Evolutionary conservation across 2,329 filamentous ascomycete genomes (phyloP).

Genomic region (Diaporthe ampelina): DNA sequence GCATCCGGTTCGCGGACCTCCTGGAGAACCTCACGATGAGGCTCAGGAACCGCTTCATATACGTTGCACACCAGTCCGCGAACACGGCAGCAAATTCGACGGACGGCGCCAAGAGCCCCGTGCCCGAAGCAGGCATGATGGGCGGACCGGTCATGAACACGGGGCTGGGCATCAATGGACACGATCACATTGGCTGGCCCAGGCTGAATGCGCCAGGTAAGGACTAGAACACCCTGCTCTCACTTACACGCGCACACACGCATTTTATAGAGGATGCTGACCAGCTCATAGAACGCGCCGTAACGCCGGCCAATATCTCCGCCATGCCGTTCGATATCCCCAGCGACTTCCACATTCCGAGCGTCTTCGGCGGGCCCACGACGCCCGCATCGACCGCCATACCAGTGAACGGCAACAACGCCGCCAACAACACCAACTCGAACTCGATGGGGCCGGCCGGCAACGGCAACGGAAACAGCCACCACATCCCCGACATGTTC

Average conservation of each 20-base stretch:
- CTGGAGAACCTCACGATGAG: constrained; percentile 84
- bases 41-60: constrained; percentile 81
- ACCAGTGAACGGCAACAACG: constrained; percentile 48
- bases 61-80: constrained; percentile 61
- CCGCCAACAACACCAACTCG: constrained; percentile 41
- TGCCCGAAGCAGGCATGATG: constrained; percentile 45
- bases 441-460: constrained; percentile 29
- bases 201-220: constrained; percentile 37
- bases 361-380: constrained; percentile 58
- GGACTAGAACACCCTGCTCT: background rate
- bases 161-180: constrained; percentile 30
- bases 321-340: constrained; percentile 74
- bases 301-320: constrained; percentile 67
- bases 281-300: constrained; percentile 53
- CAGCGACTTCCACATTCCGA: constrained; percentile 67
- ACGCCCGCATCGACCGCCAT: constrained; percentile 59
- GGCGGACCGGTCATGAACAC: constrained; percentile 41
- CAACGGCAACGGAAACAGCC: constrained; percentile 46
- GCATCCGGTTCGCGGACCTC: constrained; percentile 86
- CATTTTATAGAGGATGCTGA: background rate
- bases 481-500: constrained; percentile 54
- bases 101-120: constrained; percentile 57
- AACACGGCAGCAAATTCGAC: constrained; percentile 52
- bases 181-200: constrained; percentile 43
- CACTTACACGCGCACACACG: background rate